phyloP scores from a whole-genome alignment of 148 eudicot species.

The Pouteria glomerata region DNA sequence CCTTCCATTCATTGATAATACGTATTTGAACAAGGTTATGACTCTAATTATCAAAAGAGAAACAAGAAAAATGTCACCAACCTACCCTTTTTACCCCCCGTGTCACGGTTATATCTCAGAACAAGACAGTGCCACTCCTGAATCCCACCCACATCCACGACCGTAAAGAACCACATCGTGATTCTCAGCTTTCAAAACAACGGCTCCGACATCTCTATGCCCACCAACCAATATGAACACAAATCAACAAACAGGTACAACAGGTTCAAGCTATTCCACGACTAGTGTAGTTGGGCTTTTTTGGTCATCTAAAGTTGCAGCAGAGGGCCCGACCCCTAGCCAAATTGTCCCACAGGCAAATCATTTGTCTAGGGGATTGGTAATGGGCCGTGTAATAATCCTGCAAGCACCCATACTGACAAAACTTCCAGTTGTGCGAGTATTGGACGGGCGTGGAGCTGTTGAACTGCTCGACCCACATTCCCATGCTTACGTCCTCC shows the following conservation, averaged over 20 bases:
- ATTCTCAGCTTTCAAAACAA: not conserved
- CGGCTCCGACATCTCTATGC: not conserved
- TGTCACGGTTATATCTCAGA: not conserved
- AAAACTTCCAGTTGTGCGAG: conserved; percentile 85
- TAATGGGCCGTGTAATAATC: conserved; percentile 91
- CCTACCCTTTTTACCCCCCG: not conserved
- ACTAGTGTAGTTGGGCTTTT: not conserved
- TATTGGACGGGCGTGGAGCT: conserved; percentile 70
- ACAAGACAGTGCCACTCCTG: no score
- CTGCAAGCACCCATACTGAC: conserved; percentile 90
- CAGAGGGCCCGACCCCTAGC: conserved; percentile 65
- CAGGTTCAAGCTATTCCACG: not conserved
- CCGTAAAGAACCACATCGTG: not conserved
- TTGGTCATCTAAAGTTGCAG: conserved; percentile 61
- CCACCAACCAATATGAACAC: not conserved
- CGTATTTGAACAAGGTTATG: not conserved
- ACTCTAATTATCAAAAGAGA: not conserved
- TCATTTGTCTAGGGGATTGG: conserved; percentile 92
- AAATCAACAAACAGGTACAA: not conserved
- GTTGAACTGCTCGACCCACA: conserved; percentile 98
- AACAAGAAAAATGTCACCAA: not conserved
- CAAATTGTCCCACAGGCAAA: conserved; percentile 81
- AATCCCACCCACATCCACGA: no score
- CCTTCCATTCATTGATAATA: not conserved
- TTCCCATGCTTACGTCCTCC: conserved; percentile 99